Evolutionary conservation across 352 stramenopile genomes (phyloP).

Genomic region (Globisporangium middletonii): DNA sequence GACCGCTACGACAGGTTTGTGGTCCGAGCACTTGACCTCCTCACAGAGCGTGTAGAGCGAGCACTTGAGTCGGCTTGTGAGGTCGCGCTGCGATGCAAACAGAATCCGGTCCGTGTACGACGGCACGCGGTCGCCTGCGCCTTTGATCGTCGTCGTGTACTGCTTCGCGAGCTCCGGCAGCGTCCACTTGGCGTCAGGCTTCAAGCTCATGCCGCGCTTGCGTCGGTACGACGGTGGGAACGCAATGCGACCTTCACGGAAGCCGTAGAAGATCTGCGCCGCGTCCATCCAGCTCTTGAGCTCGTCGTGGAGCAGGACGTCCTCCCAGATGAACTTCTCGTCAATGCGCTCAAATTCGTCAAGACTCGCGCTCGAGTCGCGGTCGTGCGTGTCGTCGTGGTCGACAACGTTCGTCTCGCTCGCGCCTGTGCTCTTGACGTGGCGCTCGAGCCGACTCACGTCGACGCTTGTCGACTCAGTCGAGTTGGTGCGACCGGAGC

Average conservation of each 20-base stretch:
- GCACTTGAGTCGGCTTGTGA: conserved; percentile 56
- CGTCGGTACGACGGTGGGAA: conserved; percentile 78
- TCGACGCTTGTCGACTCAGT: conserved; percentile 13
- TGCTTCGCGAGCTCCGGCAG: conserved; percentile 29
- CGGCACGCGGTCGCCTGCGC: conserved; percentile 61
- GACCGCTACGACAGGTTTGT: conserved; percentile 74
- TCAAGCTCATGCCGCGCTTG: conserved; percentile 26
- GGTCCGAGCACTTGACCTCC: conserved; percentile 68
- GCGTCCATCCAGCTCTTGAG: conserved; percentile 46
- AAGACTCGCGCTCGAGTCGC: conserved; percentile 8
- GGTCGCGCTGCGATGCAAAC: conserved; percentile 69
- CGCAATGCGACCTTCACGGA: conserved; percentile 63
- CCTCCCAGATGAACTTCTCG: conserved; percentile 44
- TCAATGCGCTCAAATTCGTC: conserved; percentile 24
- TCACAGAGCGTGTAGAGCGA: conserved; percentile 71
- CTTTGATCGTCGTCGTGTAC: conserved; percentile 54
- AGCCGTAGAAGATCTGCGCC: conserved; percentile 67
- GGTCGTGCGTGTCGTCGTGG: neutral
- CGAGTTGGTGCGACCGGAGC: conserved; percentile 2
- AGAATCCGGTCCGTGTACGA: conserved; percentile 90
- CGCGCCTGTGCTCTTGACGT: neutral
- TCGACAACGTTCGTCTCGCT: neutral
- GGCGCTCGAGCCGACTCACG: conserved; percentile 35
- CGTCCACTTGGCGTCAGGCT: conserved; percentile 9
- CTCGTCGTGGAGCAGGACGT: conserved; percentile 69